phyloP scores from a whole-genome alignment of 2,329 filamentous ascomycete genomes.

The Pestalotiopsis fici region DNA sequence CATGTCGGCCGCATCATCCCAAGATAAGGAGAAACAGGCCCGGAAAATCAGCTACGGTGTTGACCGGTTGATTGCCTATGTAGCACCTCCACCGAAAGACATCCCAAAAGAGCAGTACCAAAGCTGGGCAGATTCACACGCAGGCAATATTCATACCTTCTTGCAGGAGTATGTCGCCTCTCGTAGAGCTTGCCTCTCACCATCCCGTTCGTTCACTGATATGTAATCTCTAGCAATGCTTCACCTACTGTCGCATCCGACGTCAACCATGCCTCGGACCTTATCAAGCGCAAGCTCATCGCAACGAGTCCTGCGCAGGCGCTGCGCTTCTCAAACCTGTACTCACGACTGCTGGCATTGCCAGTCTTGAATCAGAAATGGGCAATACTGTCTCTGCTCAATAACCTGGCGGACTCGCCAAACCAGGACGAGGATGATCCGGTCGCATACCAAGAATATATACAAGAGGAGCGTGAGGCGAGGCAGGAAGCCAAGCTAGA shows the following conservation, averaged over 20 bases:
- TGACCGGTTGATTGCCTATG: slow-evolving; percentile 73
- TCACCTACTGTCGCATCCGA: slow-evolving; percentile 64
- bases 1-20: slow-evolving; percentile 54
- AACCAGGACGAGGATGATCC: slow-evolving; percentile 52
- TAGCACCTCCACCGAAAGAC: slow-evolving; percentile 66
- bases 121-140: slow-evolving; percentile 10
- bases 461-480: slow-evolving; percentile 24
- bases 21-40: slow-evolving; percentile 40
- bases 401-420: slow-evolving; percentile 74
- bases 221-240: slow-evolving; percentile 36
- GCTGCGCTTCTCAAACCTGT: slow-evolving; percentile 84
- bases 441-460: slow-evolving; percentile 29
- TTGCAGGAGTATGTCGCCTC: slow-evolving; percentile 10
- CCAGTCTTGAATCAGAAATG: slow-evolving; percentile 95
- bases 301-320: slow-evolving; percentile 78
- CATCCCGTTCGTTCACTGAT: not conserved
- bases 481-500: slow-evolving; percentile 12
- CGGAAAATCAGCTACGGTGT: slow-evolving; percentile 78
- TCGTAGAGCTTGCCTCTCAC: not conserved
- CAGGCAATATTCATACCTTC: slow-evolving; percentile 14
- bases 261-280: slow-evolving; percentile 87
- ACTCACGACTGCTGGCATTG: slow-evolving; percentile 84
- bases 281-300: slow-evolving; percentile 87
- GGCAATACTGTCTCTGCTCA: slow-evolving; percentile 90
- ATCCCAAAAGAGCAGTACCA: slow-evolving; percentile 70